These are phyloP conservation scores for Tolypocladium tropicale DNA, from an alignment of 2,329 filamentous ascomycete species.

Conservation along the genomic window DNA sequence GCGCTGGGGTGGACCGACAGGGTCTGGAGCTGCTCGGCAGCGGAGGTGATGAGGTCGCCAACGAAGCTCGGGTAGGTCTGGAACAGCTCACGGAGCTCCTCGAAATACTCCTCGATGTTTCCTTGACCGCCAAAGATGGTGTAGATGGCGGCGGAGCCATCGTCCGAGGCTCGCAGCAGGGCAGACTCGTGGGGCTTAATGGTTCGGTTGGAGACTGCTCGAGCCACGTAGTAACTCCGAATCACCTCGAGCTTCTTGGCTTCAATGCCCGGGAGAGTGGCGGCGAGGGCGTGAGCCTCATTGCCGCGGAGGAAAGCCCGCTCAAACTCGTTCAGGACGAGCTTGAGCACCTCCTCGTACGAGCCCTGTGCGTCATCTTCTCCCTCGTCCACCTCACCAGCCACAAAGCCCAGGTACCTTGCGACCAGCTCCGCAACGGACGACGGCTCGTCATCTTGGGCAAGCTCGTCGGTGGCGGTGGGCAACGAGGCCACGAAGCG, in stretches of 20 bases:
- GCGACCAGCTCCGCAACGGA: slow-evolving; percentile 87
- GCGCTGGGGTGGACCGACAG: slow-evolving; percentile 75
- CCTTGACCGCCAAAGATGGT: slow-evolving; percentile 94
- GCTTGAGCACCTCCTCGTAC: slow-evolving; percentile 85
- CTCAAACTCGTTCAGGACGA: slow-evolving; percentile 93
- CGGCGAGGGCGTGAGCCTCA: slow-evolving; percentile 86
- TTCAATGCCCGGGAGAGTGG: slow-evolving; percentile 78
- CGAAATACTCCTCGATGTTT: slow-evolving; percentile 99
- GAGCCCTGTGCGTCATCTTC: slow-evolving; percentile 84
- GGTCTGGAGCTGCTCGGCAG: slow-evolving; percentile 78
- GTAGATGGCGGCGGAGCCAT: slow-evolving; percentile 77
- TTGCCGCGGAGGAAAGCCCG: slow-evolving; percentile 89
- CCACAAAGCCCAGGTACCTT: slow-evolving; percentile 85
- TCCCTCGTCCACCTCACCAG: slow-evolving; percentile 79
- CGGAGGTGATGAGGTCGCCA: slow-evolving; percentile 69
- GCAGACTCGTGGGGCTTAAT: slow-evolving; percentile 93
- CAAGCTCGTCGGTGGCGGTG: slow-evolving; percentile 88
- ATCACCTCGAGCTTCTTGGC: slow-evolving; percentile 88
- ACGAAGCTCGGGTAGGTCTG: slow-evolving; percentile 86
- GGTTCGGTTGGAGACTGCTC: slow-evolving; percentile 70
- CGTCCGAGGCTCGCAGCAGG: slow-evolving; percentile 76
- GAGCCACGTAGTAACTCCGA: slow-evolving; percentile 82
- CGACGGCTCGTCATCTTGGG: slow-evolving; percentile 97
- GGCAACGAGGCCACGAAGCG: slow-evolving; percentile 79
- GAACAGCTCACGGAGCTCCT: slow-evolving; percentile 88